phyloP scores from a whole-genome alignment of 2,329 filamentous ascomycete genomes.

The Aspergillus fumigatiaffinis region DNA sequence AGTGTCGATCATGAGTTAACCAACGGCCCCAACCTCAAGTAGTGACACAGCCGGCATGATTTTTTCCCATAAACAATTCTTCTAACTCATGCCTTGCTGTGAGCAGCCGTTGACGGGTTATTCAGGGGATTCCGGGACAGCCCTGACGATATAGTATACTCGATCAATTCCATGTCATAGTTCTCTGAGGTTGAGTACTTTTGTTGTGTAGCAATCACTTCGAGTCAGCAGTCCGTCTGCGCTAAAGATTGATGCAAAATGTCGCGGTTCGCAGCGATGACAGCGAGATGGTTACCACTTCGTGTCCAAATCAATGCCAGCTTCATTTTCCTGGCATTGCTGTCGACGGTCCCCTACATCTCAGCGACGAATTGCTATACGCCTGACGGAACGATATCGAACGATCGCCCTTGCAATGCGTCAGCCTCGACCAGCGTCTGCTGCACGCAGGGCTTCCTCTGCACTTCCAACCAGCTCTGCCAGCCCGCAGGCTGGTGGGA shows the following conservation, averaged over 20 bases:
- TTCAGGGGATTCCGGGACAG: background rate
- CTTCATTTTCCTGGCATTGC: background rate
- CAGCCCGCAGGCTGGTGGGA: constrained; percentile 3
- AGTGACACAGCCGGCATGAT: background rate
- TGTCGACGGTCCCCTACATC: background rate
- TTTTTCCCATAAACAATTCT: background rate
- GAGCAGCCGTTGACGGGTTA: background rate
- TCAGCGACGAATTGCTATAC: constrained; percentile 3
- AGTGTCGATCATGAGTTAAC: background rate
- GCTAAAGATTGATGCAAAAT: background rate
- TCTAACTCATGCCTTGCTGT: background rate
- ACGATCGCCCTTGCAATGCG: constrained; percentile 2
- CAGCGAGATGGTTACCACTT: background rate
- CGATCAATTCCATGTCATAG: background rate
- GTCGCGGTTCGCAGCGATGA: background rate
- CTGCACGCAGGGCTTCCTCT: constrained; percentile 4
- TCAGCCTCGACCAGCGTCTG: constrained; percentile 2
- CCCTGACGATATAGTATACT: background rate
- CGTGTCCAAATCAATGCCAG: background rate
- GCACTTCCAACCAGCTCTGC: constrained; percentile 2
- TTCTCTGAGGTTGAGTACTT: background rate
- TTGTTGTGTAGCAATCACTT: background rate
- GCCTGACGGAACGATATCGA: constrained; percentile 1
- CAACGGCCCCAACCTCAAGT: background rate
- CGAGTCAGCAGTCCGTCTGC: background rate